phyloP scores from a whole-genome alignment of 352 stramenopile genomes.

The Lagenidium giganteum region DNA sequence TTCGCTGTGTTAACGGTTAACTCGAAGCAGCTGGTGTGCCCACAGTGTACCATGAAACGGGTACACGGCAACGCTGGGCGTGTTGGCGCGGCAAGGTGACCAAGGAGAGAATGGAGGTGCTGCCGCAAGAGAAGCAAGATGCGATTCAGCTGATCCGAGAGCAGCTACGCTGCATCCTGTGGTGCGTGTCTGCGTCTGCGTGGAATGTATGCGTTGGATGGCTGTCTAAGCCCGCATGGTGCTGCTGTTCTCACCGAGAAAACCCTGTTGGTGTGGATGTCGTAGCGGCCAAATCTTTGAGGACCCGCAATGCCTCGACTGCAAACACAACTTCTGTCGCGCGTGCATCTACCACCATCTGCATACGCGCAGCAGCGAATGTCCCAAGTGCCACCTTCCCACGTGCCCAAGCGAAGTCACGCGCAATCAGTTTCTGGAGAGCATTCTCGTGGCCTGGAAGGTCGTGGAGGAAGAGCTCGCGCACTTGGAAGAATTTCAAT shows the following conservation, averaged over 20 bases:
- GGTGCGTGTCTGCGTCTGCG: slow-evolving; percentile 27
- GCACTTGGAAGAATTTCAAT: slow-evolving; percentile 32
- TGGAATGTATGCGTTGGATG: background rate
- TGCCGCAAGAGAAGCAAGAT: slow-evolving; percentile 44
- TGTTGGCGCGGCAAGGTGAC: no score
- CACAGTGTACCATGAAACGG: no score
- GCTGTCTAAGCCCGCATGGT: background rate
- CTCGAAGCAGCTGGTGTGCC: no score
- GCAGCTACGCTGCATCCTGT: slow-evolving; percentile 72
- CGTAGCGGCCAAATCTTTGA: slow-evolving; percentile 60
- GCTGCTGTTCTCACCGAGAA: no score
- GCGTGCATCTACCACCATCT: slow-evolving; percentile 68
- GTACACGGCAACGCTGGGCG: no score
- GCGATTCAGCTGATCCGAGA: slow-evolving; percentile 75
- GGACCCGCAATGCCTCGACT: slow-evolving; percentile 83
- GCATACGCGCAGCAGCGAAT: slow-evolving; percentile 46
- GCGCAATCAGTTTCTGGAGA: slow-evolving; percentile 84
- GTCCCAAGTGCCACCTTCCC: slow-evolving; percentile 66
- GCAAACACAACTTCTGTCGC: slow-evolving; percentile 87
- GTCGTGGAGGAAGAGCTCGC: slow-evolving; percentile 58
- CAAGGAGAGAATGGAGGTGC: slow-evolving; percentile 73
- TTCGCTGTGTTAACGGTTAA: no score
- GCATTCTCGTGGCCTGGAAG: slow-evolving; percentile 75
- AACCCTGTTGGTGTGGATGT: background rate
- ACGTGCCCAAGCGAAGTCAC: slow-evolving; percentile 75